Conservation (phyloP, 345 rosid genomes). For the Salix dunnii region DNA sequence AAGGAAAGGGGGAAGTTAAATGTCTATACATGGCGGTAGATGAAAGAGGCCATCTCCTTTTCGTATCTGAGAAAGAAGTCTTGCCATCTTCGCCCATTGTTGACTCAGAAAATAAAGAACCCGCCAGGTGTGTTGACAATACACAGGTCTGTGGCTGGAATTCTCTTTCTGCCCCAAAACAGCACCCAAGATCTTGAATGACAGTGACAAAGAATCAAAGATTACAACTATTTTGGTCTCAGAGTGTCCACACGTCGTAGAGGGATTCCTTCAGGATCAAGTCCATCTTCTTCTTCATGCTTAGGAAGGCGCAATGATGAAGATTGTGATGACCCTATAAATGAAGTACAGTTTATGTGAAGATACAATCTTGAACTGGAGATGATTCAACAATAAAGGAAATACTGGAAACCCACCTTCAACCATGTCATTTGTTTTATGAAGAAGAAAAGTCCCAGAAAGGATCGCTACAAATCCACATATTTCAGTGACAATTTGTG, state of each 20-base stretch:
- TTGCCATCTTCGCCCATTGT: slow-evolving; percentile 2
- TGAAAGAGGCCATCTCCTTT: neutral
- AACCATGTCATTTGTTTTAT: slow-evolving; percentile 75
- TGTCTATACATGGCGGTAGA: neutral
- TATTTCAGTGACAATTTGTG: slow-evolving; percentile 72
- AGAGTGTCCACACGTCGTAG: slow-evolving; percentile 48
- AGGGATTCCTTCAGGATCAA: slow-evolving; percentile 54
- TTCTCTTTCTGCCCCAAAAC: slow-evolving; percentile 13
- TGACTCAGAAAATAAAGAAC: slow-evolving; percentile 6
- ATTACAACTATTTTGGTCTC: slow-evolving; percentile 30
- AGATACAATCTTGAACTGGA: slow-evolving; percentile 8
- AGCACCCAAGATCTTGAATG: slow-evolving; percentile 7
- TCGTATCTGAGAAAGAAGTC: neutral
- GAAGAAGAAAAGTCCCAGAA: slow-evolving; percentile 83
- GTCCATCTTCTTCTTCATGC: slow-evolving; percentile 42
- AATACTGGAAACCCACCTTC: slow-evolving; percentile 44
- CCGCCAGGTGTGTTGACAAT: slow-evolving; percentile 11
- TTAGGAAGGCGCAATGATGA: slow-evolving; percentile 37
- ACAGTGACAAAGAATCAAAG: neutral
- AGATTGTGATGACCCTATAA: slow-evolving; percentile 46
- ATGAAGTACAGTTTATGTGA: slow-evolving; percentile 10
- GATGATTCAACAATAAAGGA: neutral
- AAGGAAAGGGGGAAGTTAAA: neutral
- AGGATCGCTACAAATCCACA: slow-evolving; percentile 85
- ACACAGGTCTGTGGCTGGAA: slow-evolving; percentile 19